Evolutionary conservation across 1,284 basidiomycete genomes (phyloP).

Genomic region (Rhizopogon parksii): DNA sequence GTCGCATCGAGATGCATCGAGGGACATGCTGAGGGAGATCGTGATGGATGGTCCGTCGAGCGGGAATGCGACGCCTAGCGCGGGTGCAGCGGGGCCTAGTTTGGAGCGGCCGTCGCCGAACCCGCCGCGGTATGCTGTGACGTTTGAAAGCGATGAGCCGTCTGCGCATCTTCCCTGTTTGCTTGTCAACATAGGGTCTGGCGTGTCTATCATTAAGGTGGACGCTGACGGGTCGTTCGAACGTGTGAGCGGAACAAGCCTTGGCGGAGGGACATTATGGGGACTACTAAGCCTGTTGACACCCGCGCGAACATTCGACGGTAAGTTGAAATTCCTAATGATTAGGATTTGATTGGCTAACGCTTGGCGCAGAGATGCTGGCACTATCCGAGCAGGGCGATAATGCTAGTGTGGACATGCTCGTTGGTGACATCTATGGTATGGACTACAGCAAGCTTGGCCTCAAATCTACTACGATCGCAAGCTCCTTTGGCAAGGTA

Average conservation of each 20-base stretch:
- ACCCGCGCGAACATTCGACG: slow-evolving; percentile 93
- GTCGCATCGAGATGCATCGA: slow-evolving; percentile 49
- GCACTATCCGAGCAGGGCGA: slow-evolving; percentile 89
- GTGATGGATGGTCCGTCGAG: slow-evolving; percentile 11
- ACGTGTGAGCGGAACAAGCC: slow-evolving; percentile 93
- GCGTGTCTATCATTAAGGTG: slow-evolving; percentile 96
- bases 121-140: slow-evolving; percentile 85
- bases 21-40: slow-evolving; percentile 8
- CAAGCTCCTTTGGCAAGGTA: slow-evolving; percentile 97
- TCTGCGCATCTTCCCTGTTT: slow-evolving; percentile 91
- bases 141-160: slow-evolving; percentile 69
- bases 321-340: slow-evolving; percentile 41
- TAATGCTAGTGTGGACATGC: slow-evolving; percentile 95
- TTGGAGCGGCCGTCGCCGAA: slow-evolving; percentile 89
- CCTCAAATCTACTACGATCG: slow-evolving; percentile 95
- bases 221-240: slow-evolving; percentile 94
- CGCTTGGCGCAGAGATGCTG: slow-evolving; percentile 77
- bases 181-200: slow-evolving; percentile 97
- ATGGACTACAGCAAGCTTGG: slow-evolving; percentile 91
- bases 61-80: slow-evolving; percentile 5
- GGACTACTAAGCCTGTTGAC: slow-evolving; percentile 92
- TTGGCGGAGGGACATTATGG: slow-evolving; percentile 99
- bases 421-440: slow-evolving; percentile 98
- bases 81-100: slow-evolving; percentile 19
- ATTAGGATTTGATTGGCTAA: slow-evolving; percentile 6